Evolutionary conservation across 2,329 filamentous ascomycete genomes (phyloP), one percentile per base, ranked within the genome.

Genomic region (Endoconidiophora polonica): DNA sequence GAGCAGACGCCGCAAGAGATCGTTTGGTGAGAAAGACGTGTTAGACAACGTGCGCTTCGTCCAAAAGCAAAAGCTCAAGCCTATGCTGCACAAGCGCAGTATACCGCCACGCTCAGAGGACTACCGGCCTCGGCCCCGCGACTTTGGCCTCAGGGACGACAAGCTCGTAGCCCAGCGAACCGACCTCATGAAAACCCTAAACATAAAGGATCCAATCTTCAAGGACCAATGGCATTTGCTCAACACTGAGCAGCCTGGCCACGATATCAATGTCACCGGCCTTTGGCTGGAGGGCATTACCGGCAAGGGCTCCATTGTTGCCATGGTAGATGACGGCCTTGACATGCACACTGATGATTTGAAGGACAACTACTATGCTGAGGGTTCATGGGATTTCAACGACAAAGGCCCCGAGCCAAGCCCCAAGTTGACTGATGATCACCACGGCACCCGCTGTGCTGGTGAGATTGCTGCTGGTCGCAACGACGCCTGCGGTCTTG

Each of bases 381-480:
- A 79, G 52, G 91, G 91, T 23, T 96, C 90, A 2, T 95, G 83
- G 66, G 91, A 98, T 65, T 98, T 94, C 69, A 98, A 98, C 64
- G 87, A 96, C 59, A 73, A 84, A 46, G 73, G 72, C 2, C 70
- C 79, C 1, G 81, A 91, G 57, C 91, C 91, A 2, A 81, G 77
- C 54, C 91, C 91, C 1, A 74, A 79, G n/a, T 68, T 96, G 3
- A 74, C 71, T 3, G 90, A 96, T 57, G 91, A 98, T 61, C 77
- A 71, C 54, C 91, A 98, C 62, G 91, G 91, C 49, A 98, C 91
- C 39, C 76, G 91, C 56, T 98, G 91, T 63, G 90, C 90, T 20
- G 91, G 91, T 53, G 91, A 98, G 66, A 83, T 98, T 20, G 81
- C 86, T 2, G 91, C 91, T 1, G 88, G 80, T n/a, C 83, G 75